These are phyloP conservation scores for Pythium pyrilobum DNA, from an alignment of 352 stramenopile species.

Conservation along the genomic window DNA sequence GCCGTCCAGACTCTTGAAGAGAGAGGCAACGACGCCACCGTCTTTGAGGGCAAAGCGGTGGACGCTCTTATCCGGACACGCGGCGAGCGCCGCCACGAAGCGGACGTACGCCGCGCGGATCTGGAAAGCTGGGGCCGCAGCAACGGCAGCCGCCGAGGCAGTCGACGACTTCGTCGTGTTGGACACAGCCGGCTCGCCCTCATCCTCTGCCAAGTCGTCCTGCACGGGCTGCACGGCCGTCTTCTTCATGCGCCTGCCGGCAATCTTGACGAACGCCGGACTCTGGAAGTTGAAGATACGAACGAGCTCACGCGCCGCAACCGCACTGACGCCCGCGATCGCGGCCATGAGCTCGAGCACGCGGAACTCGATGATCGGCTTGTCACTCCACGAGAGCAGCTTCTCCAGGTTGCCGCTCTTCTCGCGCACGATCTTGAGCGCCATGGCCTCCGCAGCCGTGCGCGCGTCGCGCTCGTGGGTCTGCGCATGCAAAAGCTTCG, in stretches of 20 bases:
- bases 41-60: conserved; percentile 78
- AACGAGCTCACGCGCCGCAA: conserved; percentile 59
- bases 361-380: conserved; percentile 69
- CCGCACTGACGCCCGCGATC: conserved; percentile 36
- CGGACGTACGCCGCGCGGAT: conserved; percentile 61
- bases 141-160: background rate
- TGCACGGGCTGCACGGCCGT: conserved; percentile 11
- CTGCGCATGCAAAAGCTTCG: conserved; percentile 36
- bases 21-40: conserved; percentile 44
- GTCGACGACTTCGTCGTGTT: background rate
- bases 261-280: conserved; percentile 52
- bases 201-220: background rate
- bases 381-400: conserved; percentile 80
- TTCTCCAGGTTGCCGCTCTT: conserved; percentile 64
- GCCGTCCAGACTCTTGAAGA: conserved; percentile 77
- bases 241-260: conserved; percentile 57
- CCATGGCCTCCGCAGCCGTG: conserved; percentile 50
- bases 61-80: conserved; percentile 69
- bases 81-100: conserved; percentile 53
- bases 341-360: conserved; percentile 53
- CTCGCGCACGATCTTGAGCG: conserved; percentile 60
- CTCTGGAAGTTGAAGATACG: conserved; percentile 79
- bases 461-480: conserved; percentile 1
- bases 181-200: background rate
- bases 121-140: conserved; percentile 35